Evolutionary conservation across 2,329 filamentous ascomycete species (phyloP).

Genomic region (Pseudogymnoascus verrucosus): DNA sequence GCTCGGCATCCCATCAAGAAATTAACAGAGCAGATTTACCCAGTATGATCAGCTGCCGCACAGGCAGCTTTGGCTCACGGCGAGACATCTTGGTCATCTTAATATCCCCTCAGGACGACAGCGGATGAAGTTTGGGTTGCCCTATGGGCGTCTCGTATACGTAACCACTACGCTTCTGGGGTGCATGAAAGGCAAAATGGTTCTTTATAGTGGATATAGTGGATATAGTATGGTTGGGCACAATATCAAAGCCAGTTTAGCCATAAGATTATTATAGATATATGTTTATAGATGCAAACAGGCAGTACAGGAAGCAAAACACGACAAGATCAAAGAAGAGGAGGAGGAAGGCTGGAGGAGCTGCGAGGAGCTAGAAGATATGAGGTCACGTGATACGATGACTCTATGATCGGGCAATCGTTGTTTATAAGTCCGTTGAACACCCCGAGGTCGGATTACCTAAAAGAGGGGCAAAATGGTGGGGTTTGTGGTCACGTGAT

Average conservation of each 20-base stretch:
- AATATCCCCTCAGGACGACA: background rate
- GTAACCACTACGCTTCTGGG: background rate
- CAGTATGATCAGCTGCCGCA: slow-evolving; percentile 69
- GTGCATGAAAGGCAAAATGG: slow-evolving; percentile 6
- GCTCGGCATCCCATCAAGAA: background rate
- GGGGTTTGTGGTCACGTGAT: background rate
- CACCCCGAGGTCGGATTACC: slow-evolving; percentile 3
- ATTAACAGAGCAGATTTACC: slow-evolving; percentile 43
- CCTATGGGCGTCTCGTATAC: slow-evolving; percentile 3
- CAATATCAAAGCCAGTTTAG: background rate
- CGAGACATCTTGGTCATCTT: slow-evolving; percentile 24
- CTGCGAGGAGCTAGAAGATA: background rate
- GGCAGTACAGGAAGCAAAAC: background rate
- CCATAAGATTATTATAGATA: slow-evolving; percentile 3
- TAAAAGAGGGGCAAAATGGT: background rate
- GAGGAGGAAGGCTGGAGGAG: background rate
- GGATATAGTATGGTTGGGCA: background rate
- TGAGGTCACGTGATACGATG: background rate
- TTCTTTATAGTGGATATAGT: background rate
- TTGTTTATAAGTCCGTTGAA: background rate
- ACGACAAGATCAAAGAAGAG: background rate
- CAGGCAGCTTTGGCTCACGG: slow-evolving; percentile 55
- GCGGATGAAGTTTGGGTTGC: background rate
- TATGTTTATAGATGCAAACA: slow-evolving; percentile 7
- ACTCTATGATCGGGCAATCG: background rate